Evolutionary conservation across 1,284 basidiomycete genomes (phyloP).

Genomic region (Sporisorium iseilematis-ciliati): DNA sequence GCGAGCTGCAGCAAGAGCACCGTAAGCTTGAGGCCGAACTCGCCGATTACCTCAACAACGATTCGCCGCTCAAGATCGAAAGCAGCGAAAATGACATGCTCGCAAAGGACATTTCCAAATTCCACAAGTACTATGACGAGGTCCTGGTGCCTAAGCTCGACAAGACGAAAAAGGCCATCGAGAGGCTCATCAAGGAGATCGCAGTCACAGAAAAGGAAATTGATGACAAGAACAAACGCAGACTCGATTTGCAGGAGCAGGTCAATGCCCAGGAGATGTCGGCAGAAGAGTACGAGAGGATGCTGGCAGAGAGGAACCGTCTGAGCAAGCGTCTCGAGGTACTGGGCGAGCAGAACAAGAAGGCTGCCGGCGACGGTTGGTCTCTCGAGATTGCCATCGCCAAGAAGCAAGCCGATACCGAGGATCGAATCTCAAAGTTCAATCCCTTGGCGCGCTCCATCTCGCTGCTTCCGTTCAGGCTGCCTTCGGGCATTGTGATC

Average conservation of each 20-base stretch:
- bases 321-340: conserved; percentile 57
- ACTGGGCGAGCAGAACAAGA: conserved; percentile 51
- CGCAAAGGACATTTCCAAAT: conserved; percentile 63
- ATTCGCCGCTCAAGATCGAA: conserved; percentile 61
- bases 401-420: conserved; percentile 61
- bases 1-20: conserved; percentile 53
- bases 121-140: conserved; percentile 64
- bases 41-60: conserved; percentile 43
- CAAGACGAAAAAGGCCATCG: conserved; percentile 60
- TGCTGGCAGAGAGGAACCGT: conserved; percentile 57
- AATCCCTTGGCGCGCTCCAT: conserved; percentile 55
- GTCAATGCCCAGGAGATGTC: conserved; percentile 66
- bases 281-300: conserved; percentile 64
- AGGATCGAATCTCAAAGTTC: conserved; percentile 58
- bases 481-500: conserved; percentile 41
- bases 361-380: conserved; percentile 56
- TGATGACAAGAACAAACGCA: conserved; percentile 53
- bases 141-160: conserved; percentile 64
- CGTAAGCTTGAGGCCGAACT: conserved; percentile 52
- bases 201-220: conserved; percentile 52
- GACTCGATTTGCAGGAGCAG: conserved; percentile 50
- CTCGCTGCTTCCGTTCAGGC: conserved; percentile 53
- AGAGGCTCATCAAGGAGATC: conserved; percentile 54
- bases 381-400: conserved; percentile 61
- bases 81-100: conserved; percentile 59